Evolutionary conservation across 1,284 basidiomycete genomes (phyloP), one percentile per base, ranked within the genome.

Genomic region (Trichosporon coremiiforme): DNA sequence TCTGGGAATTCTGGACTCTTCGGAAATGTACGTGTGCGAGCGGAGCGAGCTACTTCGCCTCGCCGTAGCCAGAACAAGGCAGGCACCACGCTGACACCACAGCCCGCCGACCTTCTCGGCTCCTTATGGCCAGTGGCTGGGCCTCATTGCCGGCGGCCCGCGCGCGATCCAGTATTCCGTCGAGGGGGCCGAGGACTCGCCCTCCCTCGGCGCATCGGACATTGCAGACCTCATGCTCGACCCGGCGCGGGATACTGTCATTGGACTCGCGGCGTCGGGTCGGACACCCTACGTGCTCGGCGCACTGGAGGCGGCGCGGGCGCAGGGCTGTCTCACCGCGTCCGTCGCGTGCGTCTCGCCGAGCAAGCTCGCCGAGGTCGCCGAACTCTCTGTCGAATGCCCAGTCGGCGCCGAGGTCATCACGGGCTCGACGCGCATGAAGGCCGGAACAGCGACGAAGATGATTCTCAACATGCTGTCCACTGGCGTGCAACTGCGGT

Each of bases 391-490:
- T 29, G 70, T 75, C 64, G 74, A 75, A 64, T 75, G 74, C 29
- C 68, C 69, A 45, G 73, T 74, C 36, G 74, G 74, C 0, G 53
- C 69, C 20, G 74, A 75, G 67, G 74, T 72, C 22, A 73, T 75
- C 13, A 74, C 74, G 17, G 74, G 74, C 10, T 70, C 68, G 55
- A 75, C 74, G 22, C 38, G 74, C 60, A 72, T 75, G 71, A 75
- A 75, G 71, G 62, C 60, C 20, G 74, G 73, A 1, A 75, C 71
- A 20, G 74, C 74, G 38, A 66, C 68, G 25, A 75, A 75, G 69
- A 72, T 75, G 74, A 69, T 75, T 12, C 71, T 75, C 36, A 75
- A 75, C 66, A 75, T 74, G 74, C 66, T 75, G 36, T 70, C 68
- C 9, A 72, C 73, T 1, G 72, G 71, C 4, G 68, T 74, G 8